These are phyloP conservation scores for Tuber brumale DNA, from an alignment of 495 filamentous ascomycete species.

Conservation along the genomic window DNA sequence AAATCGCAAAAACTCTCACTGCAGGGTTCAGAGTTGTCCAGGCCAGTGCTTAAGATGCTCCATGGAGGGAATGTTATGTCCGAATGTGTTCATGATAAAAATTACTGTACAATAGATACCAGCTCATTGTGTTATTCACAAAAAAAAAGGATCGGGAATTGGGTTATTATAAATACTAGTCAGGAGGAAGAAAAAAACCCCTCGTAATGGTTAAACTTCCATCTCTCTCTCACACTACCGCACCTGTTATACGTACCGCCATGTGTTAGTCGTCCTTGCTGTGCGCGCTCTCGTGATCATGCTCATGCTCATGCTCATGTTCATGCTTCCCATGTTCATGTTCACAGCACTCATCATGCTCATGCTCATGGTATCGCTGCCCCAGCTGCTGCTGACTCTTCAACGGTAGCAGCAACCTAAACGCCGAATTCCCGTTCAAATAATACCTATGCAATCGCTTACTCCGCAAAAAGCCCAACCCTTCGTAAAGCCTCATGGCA, in stretches of 20 bases:
- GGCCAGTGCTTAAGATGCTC: constrained; percentile 44
- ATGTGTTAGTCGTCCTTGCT: neutral
- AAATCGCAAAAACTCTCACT: constrained; percentile 74
- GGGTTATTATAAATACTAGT: constrained; percentile 2
- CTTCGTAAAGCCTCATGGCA: constrained; percentile 88
- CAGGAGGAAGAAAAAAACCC: neutral
- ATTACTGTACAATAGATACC: neutral
- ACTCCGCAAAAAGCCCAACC: constrained; percentile 83
- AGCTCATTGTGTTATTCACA: neutral
- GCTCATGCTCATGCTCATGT: constrained; percentile 11
- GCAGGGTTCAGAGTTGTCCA: constrained; percentile 84
- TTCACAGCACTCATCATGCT: constrained; percentile 14
- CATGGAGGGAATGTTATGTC: neutral
- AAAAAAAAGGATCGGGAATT: neutral
- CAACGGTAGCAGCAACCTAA: constrained; percentile 75
- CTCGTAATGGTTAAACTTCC: neutral
- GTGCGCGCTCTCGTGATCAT: neutral
- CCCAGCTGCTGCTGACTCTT: constrained; percentile 52
- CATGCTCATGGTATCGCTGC: constrained; percentile 11
- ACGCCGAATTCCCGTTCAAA: constrained; percentile 91
- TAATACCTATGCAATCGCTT: constrained; percentile 96
- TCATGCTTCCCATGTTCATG: constrained; percentile 28
- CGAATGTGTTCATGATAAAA: neutral
- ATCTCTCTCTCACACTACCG: neutral
- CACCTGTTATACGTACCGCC: neutral